Evolutionary conservation across 2,329 filamentous ascomycete genomes (phyloP).

Genomic region (Colletotrichum abscissum): DNA sequence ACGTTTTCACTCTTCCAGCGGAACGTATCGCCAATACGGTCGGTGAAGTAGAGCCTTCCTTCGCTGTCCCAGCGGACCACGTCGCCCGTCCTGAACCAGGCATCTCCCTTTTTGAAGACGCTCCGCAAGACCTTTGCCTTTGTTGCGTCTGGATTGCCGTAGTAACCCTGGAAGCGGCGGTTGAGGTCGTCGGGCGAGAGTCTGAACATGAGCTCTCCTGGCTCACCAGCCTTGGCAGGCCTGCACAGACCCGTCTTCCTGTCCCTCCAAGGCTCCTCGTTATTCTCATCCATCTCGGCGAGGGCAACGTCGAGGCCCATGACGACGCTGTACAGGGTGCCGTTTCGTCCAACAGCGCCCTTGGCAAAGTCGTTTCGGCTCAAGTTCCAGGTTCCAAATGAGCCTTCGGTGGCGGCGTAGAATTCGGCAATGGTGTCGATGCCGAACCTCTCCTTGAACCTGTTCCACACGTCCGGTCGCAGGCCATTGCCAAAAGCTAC

Average conservation of each 20-base stretch:
- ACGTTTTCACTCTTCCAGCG: conserved; percentile 89
- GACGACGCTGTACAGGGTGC: conserved; percentile 68
- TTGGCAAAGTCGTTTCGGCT: conserved; percentile 77
- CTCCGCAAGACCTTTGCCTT: conserved; percentile 78
- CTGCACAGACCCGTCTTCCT: conserved; percentile 76
- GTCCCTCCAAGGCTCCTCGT: conserved; percentile 75
- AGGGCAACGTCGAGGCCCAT: conserved; percentile 64
- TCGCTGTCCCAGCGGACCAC: conserved; percentile 77
- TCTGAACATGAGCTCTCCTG: conserved; percentile 81
- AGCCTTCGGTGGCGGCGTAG: conserved; percentile 82
- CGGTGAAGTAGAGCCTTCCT: conserved; percentile 82
- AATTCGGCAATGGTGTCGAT: conserved; percentile 82
- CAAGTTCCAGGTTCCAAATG: conserved; percentile 77
- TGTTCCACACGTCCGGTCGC: conserved; percentile 86
- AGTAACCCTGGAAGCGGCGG: conserved; percentile 84
- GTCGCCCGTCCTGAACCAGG: conserved; percentile 88
- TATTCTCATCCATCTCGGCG: conserved; percentile 78
- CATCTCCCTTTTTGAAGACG: conserved; percentile 81
- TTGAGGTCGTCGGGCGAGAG: conserved; percentile 74
- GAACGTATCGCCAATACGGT: conserved; percentile 83
- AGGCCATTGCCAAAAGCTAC: conserved; percentile 87
- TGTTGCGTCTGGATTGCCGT: conserved; percentile 77
- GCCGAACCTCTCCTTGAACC: conserved; percentile 84
- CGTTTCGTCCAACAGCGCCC: conserved; percentile 83
- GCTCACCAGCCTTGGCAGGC: conserved; percentile 66